Evolutionary conservation across 1,284 basidiomycete genomes (phyloP), one percentile per base, ranked within the genome.

Genomic region (Somion occarium): DNA sequence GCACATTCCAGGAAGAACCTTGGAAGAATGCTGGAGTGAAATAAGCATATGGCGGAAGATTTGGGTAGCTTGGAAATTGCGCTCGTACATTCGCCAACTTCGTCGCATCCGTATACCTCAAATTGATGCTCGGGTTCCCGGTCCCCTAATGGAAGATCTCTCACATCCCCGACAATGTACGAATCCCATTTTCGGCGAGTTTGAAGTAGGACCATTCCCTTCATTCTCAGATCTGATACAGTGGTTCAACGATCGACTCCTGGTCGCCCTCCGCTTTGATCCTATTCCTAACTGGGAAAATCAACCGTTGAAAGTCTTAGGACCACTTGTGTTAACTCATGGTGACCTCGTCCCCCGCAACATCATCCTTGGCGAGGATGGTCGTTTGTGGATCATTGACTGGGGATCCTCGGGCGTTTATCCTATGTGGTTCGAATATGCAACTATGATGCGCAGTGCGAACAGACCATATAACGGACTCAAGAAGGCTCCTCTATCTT

Each of bases 401-500:
- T 68, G 61, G 57, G 63, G 46, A 2, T 57, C 24, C 19, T 45
- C 65, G 1, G 66, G 67, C 4, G 53, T 62, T 30, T 69, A 67
- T 51, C 66, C 66, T 2, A 49, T 27, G 12, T 67, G 63, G 61
- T 64, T 64, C 43, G 67, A 69, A 49, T 61, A 52, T 41, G 44
- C 53, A 38, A 9, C 34, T 12, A 46, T 51, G 50, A 24, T 34
- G 30, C 30, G 30, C 7, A 34, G 30, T 15, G 30, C 30, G 15
- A 15, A 7, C 7, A 34, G 30, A 15, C 7, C 7, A 15, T 34
- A 7, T 15, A 34, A 34, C 30, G 15, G 7, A 34, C 7, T 7
- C 15, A 7, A 7, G 15, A 7, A 34, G 7, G 30, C 15, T 15
- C 7, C 30, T 7, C 30, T 15, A 7, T 34, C 30, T 7, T 34